A percentile compares a stretch with the other conserved stretches of the same genome.
Conservation (phyloP, 345 rosid genomes). For the Citrus inodora region DNA sequence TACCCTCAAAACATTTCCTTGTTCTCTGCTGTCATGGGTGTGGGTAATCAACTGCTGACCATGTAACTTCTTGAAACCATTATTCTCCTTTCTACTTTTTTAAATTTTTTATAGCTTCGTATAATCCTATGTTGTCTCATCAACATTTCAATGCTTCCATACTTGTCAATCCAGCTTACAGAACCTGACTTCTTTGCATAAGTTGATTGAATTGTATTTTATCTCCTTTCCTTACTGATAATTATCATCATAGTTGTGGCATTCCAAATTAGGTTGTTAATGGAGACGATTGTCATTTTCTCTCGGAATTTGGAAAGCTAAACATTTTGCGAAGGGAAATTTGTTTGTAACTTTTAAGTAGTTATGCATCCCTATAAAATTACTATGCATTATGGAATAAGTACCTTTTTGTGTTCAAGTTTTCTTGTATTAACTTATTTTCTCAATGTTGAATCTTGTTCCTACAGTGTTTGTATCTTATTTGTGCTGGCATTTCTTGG, state of each 20-base stretch:
- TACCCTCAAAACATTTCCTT: constrained; percentile 56
- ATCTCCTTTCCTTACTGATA: background rate
- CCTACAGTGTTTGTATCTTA: constrained; percentile 49
- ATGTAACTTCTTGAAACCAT: constrained; percentile 41
- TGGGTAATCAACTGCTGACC: constrained; percentile 70
- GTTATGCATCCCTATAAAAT: background rate
- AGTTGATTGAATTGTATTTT: background rate
- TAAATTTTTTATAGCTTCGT: background rate
- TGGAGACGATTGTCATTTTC: background rate
- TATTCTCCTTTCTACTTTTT: background rate
- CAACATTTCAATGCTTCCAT: background rate
- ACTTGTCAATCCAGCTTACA: background rate
- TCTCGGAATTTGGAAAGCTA: background rate
- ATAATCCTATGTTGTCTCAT: background rate
- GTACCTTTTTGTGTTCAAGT: background rate
- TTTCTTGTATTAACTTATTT: constrained; percentile 2
- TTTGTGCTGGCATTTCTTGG: constrained; percentile 59
- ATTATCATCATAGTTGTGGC: background rate
- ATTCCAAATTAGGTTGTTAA: background rate
- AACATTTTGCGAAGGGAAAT: background rate
- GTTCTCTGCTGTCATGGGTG: constrained; percentile 73
- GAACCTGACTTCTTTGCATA: background rate
- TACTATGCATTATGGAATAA: background rate
- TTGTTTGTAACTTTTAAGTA: background rate
- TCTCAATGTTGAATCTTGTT: constrained; percentile 10